Conservation (phyloP, 2,329 filamentous ascomycete species). For the Aspergillus pseudotamarii region DNA sequence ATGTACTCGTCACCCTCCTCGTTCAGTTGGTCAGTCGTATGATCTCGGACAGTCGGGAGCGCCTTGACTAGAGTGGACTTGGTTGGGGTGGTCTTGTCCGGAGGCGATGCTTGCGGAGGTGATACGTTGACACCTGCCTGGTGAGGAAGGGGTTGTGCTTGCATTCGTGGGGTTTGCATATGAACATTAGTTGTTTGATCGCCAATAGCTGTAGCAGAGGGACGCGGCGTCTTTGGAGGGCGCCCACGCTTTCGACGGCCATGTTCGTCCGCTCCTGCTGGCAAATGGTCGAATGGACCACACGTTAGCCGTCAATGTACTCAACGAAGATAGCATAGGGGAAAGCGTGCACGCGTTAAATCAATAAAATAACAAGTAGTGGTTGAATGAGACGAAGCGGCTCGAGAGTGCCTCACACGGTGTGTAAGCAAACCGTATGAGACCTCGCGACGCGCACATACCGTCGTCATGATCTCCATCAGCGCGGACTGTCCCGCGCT, state of each 20-base stretch:
- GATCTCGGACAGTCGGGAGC: constrained; percentile 90
- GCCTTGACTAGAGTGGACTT: constrained; percentile 90
- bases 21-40: constrained; percentile 93
- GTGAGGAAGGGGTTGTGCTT: constrained; percentile 39
- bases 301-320: constrained; percentile 21
- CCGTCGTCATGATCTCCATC: constrained; percentile 71
- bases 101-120: constrained; percentile 64
- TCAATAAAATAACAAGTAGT: constrained; percentile 6
- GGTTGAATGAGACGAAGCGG: constrained; percentile 21
- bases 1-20: constrained; percentile 91
- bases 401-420: constrained; percentile 12
- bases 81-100: constrained; percentile 70
- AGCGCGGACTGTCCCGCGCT: constrained; percentile 59
- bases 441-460: constrained; percentile 57
- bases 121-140: constrained; percentile 43
- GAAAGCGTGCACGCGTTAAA: constrained; percentile 3
- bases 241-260: constrained; percentile 53
- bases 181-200: constrained; percentile 36
- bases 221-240: constrained; percentile 52
- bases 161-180: constrained; percentile 45
- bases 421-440: constrained; percentile 24
- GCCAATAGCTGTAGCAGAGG: constrained; percentile 34
- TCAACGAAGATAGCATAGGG: not conserved
- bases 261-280: constrained; percentile 38
- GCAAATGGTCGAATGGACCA: constrained; percentile 10